These are phyloP conservation scores for Iris macrosiphon DNA, from an alignment of 106 monocot genomes.

Conservation along the genomic window DNA sequence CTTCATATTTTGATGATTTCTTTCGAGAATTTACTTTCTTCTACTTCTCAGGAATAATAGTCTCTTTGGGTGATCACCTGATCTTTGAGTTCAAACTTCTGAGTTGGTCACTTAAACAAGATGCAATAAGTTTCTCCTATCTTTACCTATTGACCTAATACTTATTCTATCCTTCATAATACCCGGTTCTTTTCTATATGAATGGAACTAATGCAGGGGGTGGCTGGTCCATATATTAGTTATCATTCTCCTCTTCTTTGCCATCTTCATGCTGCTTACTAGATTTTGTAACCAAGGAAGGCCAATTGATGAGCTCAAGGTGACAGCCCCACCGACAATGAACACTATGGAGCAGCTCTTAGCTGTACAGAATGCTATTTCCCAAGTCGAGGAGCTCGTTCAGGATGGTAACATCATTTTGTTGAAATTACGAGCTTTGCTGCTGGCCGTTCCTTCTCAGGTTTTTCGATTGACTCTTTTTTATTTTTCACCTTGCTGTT, in stretches of 20 bases:
- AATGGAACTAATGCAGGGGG: conserved; percentile 53
- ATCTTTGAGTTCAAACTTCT: too few relatives aligned
- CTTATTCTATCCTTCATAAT: too few relatives aligned
- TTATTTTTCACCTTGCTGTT: neutral
- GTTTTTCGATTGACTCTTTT: conserved; percentile 18
- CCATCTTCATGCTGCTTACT: conserved; percentile 66
- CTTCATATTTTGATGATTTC: too few relatives aligned
- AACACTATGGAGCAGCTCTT: conserved; percentile 92
- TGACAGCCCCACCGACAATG: conserved; percentile 73
- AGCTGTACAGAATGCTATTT: conserved; percentile 90
- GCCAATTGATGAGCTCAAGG: conserved; percentile 46
- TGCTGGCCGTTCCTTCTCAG: conserved; percentile 78
- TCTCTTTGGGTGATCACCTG: too few relatives aligned
- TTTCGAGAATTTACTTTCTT: too few relatives aligned
- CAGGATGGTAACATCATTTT: conserved; percentile 83
- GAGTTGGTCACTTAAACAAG: too few relatives aligned
- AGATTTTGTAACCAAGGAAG: conserved; percentile 56
- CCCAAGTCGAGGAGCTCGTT: conserved; percentile 66
- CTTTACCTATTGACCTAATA: too few relatives aligned
- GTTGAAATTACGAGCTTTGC: conserved; percentile 71
- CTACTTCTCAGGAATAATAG: too few relatives aligned
- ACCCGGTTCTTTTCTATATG: too few relatives aligned
- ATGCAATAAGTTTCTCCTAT: too few relatives aligned
- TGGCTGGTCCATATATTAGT: conserved; percentile 51
- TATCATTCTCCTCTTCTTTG: conserved; percentile 49